Conservation (phyloP, 768 basidiomycete genomes). For the Trametes cingulata region DNA sequence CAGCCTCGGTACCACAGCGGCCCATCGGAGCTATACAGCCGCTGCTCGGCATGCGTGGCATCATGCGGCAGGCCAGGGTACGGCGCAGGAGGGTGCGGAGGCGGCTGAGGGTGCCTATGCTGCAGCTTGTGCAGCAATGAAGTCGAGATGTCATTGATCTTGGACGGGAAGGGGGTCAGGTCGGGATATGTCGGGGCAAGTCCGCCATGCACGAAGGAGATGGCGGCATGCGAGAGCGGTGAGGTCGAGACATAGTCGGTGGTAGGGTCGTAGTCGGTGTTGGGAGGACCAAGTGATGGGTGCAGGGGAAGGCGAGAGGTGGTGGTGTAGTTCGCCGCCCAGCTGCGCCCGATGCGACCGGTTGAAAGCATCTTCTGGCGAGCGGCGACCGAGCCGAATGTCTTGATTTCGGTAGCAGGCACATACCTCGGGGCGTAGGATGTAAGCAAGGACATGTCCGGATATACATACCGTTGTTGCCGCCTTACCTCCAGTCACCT, state of each 20-base stretch:
- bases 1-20: slow-evolving; percentile 96
- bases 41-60: slow-evolving; percentile 64
- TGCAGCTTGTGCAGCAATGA: slow-evolving; percentile 75
- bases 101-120: slow-evolving; percentile 58
- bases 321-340: slow-evolving; percentile 84
- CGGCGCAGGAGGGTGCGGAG: slow-evolving; percentile 77
- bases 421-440: slow-evolving; percentile 62
- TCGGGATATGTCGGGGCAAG: slow-evolving; percentile 74
- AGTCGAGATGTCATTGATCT: slow-evolving; percentile 74
- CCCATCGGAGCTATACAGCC: slow-evolving; percentile 77
- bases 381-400: slow-evolving; percentile 69
- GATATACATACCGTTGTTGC: background rate
- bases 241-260: slow-evolving; percentile 41
- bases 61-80: slow-evolving; percentile 71
- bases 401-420: slow-evolving; percentile 75
- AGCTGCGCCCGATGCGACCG: slow-evolving; percentile 78
- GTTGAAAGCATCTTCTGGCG: slow-evolving; percentile 75
- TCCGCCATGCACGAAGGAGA: slow-evolving; percentile 95
- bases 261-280: slow-evolving; percentile 50
- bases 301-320: slow-evolving; percentile 82
- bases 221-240: slow-evolving; percentile 70
- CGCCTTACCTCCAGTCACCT: slow-evolving; percentile 81
- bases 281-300: slow-evolving; percentile 63
- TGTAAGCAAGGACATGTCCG: background rate
- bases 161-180: slow-evolving; percentile 79